phyloP scores from a whole-genome alignment of 129 eudicot genomes.

The Solidago caesia region DNA sequence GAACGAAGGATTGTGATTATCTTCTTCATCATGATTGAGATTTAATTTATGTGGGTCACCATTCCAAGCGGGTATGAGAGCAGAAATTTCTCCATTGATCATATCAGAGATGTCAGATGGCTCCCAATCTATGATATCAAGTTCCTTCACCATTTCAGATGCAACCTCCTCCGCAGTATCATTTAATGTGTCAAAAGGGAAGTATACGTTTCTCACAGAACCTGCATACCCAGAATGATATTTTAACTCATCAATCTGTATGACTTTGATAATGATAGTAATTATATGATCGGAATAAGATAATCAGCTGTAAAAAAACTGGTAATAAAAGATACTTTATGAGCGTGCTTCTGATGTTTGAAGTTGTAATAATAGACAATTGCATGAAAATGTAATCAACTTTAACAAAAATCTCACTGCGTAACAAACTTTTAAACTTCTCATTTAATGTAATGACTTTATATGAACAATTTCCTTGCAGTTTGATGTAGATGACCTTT shows the following conservation, averaged over 20 bases:
- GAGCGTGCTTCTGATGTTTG: not conserved
- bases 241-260: not conserved
- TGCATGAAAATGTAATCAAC: not conserved
- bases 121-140: slow-evolving; percentile 77
- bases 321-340: not conserved
- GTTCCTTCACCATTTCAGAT: slow-evolving; percentile 86
- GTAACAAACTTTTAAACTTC: no score
- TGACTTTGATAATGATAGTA: not conserved
- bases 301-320: not conserved
- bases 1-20: slow-evolving; percentile 36
- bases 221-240: slow-evolving; percentile 34
- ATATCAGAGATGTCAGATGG: slow-evolving; percentile 74
- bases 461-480: no score
- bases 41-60: slow-evolving; percentile 20
- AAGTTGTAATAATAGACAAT: not conserved
- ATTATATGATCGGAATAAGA: not conserved
- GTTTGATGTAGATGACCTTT: no score
- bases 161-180: slow-evolving; percentile 82
- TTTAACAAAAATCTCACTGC: no score
- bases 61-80: slow-evolving; percentile 56
- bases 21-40: slow-evolving; percentile 54
- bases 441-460: no score
- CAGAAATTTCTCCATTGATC: slow-evolving; percentile 82
- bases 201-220: slow-evolving; percentile 64
- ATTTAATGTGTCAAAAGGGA: slow-evolving; percentile 62